A percentile compares a stretch with the other conserved stretches of the same genome.
phyloP scores from a whole-genome alignment of 2,329 filamentous ascomycete species.

The Nothophaeocryptopus gaeumannii region DNA sequence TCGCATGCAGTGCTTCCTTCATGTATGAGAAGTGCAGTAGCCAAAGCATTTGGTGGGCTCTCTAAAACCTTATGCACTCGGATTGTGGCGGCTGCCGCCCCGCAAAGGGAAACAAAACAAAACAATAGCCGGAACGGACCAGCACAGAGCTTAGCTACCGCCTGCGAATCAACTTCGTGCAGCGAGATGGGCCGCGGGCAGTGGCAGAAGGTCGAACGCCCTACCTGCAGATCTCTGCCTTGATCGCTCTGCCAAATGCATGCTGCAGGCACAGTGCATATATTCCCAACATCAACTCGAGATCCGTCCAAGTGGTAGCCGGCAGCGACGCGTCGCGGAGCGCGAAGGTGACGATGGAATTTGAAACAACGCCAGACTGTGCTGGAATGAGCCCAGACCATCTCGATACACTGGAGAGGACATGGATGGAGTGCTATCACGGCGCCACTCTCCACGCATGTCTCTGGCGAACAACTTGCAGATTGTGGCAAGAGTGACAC shows the following conservation, averaged over 20 bases:
- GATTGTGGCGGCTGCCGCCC: too few species aligned
- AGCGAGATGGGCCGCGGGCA: too few species aligned
- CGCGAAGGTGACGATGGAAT: background rate
- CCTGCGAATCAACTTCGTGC: too few species aligned
- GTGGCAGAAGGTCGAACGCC: too few species aligned
- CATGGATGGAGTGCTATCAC: constrained; percentile 8
- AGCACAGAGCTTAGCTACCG: too few species aligned
- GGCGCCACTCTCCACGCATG: constrained; percentile 1
- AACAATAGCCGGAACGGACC: too few species aligned
- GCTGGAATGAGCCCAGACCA: background rate
- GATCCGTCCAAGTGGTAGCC: background rate
- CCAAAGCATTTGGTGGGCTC: too few species aligned
- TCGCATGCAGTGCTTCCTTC: too few species aligned
- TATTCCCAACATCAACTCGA: background rate
- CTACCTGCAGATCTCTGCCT: background rate
- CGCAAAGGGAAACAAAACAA: too few species aligned
- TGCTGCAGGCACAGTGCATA: background rate
- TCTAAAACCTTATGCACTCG: too few species aligned
- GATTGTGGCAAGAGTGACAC: background rate
- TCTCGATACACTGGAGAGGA: background rate
- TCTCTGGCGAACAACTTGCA: background rate
- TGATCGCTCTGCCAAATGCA: background rate
- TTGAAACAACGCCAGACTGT: constrained; percentile 3
- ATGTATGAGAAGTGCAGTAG: too few species aligned
- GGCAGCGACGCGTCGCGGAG: too few species aligned